Percentiles rank a stretch among this genome's conserved stretches.
phyloP scores from a whole-genome alignment of 305 asterid genomes.

The Stenogyne calaminthoides region DNA sequence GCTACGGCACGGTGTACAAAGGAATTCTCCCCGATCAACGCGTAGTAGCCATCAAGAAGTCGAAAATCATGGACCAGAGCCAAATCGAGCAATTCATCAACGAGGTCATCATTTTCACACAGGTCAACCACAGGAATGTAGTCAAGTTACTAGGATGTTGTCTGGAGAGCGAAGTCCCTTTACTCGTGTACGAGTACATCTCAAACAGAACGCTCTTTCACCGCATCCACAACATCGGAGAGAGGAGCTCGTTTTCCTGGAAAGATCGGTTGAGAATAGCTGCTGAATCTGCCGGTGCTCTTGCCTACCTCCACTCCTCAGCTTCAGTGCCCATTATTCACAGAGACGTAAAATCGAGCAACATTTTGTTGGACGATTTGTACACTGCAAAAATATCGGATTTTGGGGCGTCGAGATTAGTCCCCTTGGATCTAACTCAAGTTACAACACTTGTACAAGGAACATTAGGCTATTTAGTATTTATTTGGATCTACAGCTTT shows the following conservation, averaged over 20 bases:
- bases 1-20: slow-evolving; percentile 43
- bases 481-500: slow-evolving; percentile 44
- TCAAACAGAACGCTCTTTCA: slow-evolving; percentile 41
- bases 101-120: slow-evolving; percentile 43
- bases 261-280: slow-evolving; percentile 44
- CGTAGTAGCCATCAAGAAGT: slow-evolving; percentile 46
- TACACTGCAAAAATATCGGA: slow-evolving; percentile 42
- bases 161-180: slow-evolving; percentile 50
- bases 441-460: slow-evolving; percentile 48
- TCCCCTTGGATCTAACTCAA: slow-evolving; percentile 45
- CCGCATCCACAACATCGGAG: slow-evolving; percentile 35
- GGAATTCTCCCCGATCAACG: slow-evolving; percentile 37
- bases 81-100: slow-evolving; percentile 50
- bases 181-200: slow-evolving; percentile 44
- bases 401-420: slow-evolving; percentile 48
- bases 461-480: slow-evolving; percentile 40
- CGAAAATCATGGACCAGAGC: slow-evolving; percentile 38
- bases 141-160: slow-evolving; percentile 50
- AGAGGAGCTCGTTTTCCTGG: slow-evolving; percentile 39
- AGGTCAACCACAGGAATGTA: slow-evolving; percentile 45
- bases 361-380: slow-evolving; percentile 39
- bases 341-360: slow-evolving; percentile 44
- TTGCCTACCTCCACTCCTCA: slow-evolving; percentile 42
- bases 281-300: slow-evolving; percentile 39
- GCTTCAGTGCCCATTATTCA: slow-evolving; percentile 43